Evolutionary conservation across 495 filamentous ascomycete genomes (phyloP), one percentile per base, ranked within the genome.

Genomic region (Penicillium riverlandense): DNA sequence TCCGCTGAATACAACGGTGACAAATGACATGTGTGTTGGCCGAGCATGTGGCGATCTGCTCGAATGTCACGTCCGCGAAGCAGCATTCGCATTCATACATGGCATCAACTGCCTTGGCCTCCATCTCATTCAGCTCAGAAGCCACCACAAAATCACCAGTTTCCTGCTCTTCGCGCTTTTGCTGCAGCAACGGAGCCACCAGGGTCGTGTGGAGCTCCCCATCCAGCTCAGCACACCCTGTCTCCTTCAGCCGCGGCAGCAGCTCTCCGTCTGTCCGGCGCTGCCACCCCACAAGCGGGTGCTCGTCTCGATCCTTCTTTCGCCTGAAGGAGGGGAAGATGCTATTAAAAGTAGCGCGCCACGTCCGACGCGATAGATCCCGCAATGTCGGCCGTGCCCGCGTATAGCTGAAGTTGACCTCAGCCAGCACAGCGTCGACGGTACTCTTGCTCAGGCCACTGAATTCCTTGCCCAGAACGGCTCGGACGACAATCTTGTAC

Each of bases 21-120:
- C 92, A 98, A 47, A 96, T 77, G 57, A 90, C 75, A 69, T 98
- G 92, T 14, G 78, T 79, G 28, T 77, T 72, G 15, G 67, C 61
- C 51, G 69, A 78, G 57, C 92, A 98, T 1, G 82, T 77, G 7
- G 86, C 78, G 14, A 95, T 76, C 61, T 88, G 82, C 58, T 96
- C 87, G 50, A 95, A 94, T 0, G 85, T 69, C 32, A 74, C 78
- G 29, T 88, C 78, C 28, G 75, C 76, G 52, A 85, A 92, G 66
- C 92, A 98, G 66, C 91, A 96, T 53, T 84, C 82, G 60, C 92
- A 98, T 57, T 97, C 92, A 52, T 89, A 84, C 12, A 90, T 58
- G 16, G 80, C 82, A 28, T 82, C 74, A 6, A 71, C 76, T 28
- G 76, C 69, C 52, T 85, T 79, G 6, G 92, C 91, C 52, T 96